Evolutionary conservation across 805 yeast genomes (phyloP).

Genomic region (Sporopachydermia lactativora): DNA sequence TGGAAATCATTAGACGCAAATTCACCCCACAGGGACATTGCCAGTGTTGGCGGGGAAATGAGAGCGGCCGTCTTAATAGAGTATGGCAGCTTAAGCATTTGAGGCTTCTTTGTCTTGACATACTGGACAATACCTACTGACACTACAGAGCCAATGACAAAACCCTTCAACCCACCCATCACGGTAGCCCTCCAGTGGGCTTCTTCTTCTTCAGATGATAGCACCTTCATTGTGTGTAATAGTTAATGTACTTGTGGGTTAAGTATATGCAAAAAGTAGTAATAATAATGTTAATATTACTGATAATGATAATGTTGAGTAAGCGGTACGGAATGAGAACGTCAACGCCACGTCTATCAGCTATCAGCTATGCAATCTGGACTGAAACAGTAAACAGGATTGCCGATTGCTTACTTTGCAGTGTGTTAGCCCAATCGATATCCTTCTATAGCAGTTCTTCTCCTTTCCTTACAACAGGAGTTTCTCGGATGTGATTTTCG

Average conservation of each 20-base stretch:
- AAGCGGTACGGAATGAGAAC: no score
- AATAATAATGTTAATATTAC: conserved; percentile 4
- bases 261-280: background rate
- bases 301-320: no score
- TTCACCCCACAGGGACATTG: conserved; percentile 55
- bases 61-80: conserved; percentile 49
- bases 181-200: conserved; percentile 48
- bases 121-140: conserved; percentile 40
- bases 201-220: conserved; percentile 48
- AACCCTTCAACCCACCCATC: conserved; percentile 50
- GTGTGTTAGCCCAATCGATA: no score
- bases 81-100: conserved; percentile 32
- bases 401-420: no score
- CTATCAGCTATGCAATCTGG: no score
- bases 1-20: conserved; percentile 58
- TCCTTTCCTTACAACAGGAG: no score
- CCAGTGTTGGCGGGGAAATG: conserved; percentile 51
- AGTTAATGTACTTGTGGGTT: no score
- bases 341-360: no score
- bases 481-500: no score
- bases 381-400: no score
- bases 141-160: conserved; percentile 37
- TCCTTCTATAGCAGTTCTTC: no score
- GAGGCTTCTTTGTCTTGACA: conserved; percentile 34
- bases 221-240: conserved; percentile 53